Evolutionary conservation across 169 alveolate species (phyloP).

Genomic region (Plasmodium adleri): DNA sequence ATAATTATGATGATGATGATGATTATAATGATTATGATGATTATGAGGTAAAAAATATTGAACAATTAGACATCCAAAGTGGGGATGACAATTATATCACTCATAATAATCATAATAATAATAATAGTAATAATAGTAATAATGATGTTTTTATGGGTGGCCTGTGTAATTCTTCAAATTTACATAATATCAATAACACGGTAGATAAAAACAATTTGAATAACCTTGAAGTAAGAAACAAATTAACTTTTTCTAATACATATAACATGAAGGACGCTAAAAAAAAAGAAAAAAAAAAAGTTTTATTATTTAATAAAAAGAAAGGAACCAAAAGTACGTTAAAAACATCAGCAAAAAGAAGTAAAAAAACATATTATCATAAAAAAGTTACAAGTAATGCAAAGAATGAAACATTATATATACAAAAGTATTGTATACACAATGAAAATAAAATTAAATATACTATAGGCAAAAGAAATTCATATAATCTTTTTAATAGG

Average conservation of each 20-base stretch:
- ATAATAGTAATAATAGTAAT: too few species aligned
- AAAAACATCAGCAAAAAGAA: neutral
- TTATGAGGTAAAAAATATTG: neutral
- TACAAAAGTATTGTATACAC: slow-evolving; percentile 49
- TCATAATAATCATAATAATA: too few species aligned
- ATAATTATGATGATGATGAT: neutral
- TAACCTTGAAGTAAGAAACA: too few species aligned
- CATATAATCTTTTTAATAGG: slow-evolving; percentile 14
- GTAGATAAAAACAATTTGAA: too few species aligned
- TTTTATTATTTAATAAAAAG: neutral
- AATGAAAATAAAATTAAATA: slow-evolving; percentile 26
- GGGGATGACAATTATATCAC: too few species aligned
- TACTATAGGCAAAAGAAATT: slow-evolving; percentile 12
- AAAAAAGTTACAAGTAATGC: slow-evolving; percentile 35
- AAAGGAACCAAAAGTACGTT: neutral
- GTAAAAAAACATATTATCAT: neutral
- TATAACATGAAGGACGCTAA: neutral
- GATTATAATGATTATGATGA: neutral
- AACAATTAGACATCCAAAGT: neutral
- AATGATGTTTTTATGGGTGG: too few species aligned
- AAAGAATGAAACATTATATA: slow-evolving; percentile 44
- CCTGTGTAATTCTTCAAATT: too few species aligned
- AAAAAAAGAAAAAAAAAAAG: slow-evolving; percentile 18
- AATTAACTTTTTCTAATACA: too few species aligned
- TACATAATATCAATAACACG: too few species aligned